phyloP scores from a whole-genome alignment of 306 rosid genomes.

The Medicago truncatula region MtrunA17r5.0-ANR NC_053043.1:614001-614500 shows the following conservation, averaged over 20 bases:
- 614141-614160: neutral
- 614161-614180: conserved; percentile 19
- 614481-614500: conserved; percentile 68
- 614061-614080: neutral
- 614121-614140: neutral
- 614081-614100: too few species aligned
- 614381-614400: neutral
- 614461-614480: conserved; percentile 66
- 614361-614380: conserved; percentile 26
- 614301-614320: conserved; percentile 42
- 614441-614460: conserved; percentile 76
- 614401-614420: neutral
- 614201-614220: neutral
- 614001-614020: too few species aligned
- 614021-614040: too few species aligned
- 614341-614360: neutral
- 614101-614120: too few species aligned
- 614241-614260: conserved; percentile 44
- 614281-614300: neutral
- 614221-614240: neutral
- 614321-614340: conserved; percentile 17
- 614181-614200: conserved; percentile 51
- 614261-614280: conserved; percentile 34
- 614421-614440: neutral
- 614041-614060: too few species aligned